These are phyloP conservation scores for Parastagonospora avenae DNA, from an alignment of 2,329 filamentous ascomycete species.

Conservation along the genomic window DNA sequence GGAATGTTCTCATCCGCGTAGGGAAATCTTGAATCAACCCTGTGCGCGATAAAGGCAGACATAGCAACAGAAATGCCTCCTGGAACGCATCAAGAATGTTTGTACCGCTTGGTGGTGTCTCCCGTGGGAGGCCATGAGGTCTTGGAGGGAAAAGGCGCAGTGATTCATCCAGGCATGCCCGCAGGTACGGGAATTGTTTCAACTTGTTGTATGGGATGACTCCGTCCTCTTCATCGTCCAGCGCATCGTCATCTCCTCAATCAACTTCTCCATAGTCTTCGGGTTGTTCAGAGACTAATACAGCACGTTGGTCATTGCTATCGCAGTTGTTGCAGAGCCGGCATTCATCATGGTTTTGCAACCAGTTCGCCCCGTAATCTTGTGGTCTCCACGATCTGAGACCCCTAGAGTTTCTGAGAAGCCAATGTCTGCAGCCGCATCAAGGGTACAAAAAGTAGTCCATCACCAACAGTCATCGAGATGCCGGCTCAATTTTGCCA, in stretches of 20 bases:
- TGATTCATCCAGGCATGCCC: constrained; percentile 53
- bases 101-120: constrained; percentile 36
- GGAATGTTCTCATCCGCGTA: constrained; percentile 41
- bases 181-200: constrained; percentile 41
- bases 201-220: constrained; percentile 35
- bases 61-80: constrained; percentile 33
- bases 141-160: constrained; percentile 55
- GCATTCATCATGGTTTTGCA: constrained; percentile 61
- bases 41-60: constrained; percentile 57
- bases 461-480: constrained; percentile 55
- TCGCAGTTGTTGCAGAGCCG: constrained; percentile 58
- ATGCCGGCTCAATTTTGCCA: constrained; percentile 51
- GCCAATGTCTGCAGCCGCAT: constrained; percentile 63
- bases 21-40: constrained; percentile 31
- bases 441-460: constrained; percentile 62
- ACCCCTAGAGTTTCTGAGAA: constrained; percentile 58
- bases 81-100: constrained; percentile 32
- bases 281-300: constrained; percentile 59
- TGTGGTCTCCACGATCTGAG: constrained; percentile 57
- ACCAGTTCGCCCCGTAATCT: constrained; percentile 59
- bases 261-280: constrained; percentile 23
- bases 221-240: constrained; percentile 30
- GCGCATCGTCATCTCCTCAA: constrained; percentile 34
- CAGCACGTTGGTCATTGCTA: constrained; percentile 60
- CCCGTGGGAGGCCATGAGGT: constrained; percentile 46